phyloP scores from a whole-genome alignment of 495 filamentous ascomycete species.

The Tuber brumale region DNA sequence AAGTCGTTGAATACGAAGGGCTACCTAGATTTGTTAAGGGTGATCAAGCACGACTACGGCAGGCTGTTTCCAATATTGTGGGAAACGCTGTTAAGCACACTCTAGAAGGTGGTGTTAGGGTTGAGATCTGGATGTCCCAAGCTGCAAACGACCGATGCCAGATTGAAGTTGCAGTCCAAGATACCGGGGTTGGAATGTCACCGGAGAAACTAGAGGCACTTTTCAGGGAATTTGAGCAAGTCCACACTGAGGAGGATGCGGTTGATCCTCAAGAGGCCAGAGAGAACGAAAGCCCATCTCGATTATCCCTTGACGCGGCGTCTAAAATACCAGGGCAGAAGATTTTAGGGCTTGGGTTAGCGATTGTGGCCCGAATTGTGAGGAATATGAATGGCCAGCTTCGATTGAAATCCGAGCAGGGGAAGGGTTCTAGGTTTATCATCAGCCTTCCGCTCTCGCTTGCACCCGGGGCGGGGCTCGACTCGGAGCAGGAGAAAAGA shows the following conservation, averaged over 20 bases:
- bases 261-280: conserved; percentile 13
- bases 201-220: conserved; percentile 63
- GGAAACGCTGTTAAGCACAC: conserved; percentile 87
- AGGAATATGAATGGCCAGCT: conserved; percentile 89
- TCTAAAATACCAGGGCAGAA: conserved; percentile 35
- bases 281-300: conserved; percentile 34
- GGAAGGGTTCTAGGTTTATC: conserved; percentile 76
- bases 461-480: conserved; percentile 47
- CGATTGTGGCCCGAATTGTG: conserved; percentile 75
- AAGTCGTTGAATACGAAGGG: conserved; percentile 60
- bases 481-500: background rate
- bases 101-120: conserved; percentile 57
- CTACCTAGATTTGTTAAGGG: conserved; percentile 68
- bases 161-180: conserved; percentile 67
- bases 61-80: conserved; percentile 73
- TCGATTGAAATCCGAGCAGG: conserved; percentile 76
- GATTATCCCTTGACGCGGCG: conserved; percentile 19
- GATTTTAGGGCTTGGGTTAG: conserved; percentile 73
- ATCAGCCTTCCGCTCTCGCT: conserved; percentile 64
- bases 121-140: conserved; percentile 56
- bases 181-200: conserved; percentile 77
- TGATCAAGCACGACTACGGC: conserved; percentile 70
- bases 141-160: conserved; percentile 43
- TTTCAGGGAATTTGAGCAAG: conserved; percentile 84
- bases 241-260: conserved; percentile 53